Evolutionary conservation across 371 early-diverging fungal species (phyloP).

Genomic region (Actinomortierella ambigua): DNA sequence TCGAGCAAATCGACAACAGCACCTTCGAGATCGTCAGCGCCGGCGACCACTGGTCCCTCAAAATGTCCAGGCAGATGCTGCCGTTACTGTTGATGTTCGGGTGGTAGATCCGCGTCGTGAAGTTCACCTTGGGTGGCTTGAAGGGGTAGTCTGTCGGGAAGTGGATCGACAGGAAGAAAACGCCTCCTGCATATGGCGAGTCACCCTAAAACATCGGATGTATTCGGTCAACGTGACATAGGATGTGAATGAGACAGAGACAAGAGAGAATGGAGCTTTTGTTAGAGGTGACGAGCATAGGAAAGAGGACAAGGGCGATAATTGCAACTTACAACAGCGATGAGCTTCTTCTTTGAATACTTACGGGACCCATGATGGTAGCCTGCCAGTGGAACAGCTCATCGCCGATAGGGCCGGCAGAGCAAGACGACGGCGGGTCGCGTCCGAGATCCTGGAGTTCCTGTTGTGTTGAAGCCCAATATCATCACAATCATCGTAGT

Average conservation of each 20-base stretch:
- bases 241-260: background rate
- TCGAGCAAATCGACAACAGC: conserved; percentile 94
- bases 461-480: conserved; percentile 50
- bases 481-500: too few species aligned
- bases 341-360: conserved; percentile 33
- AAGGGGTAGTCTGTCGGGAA: conserved; percentile 99
- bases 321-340: background rate
- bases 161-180: conserved; percentile 97
- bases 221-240: background rate
- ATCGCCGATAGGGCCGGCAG: conserved; percentile 91
- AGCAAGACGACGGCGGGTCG: conserved; percentile 95
- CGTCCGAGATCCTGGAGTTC: conserved; percentile 95
- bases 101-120: conserved; percentile 98
- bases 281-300: background rate
- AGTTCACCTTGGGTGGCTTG: conserved; percentile 99
- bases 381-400: conserved; percentile 96
- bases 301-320: too few species aligned
- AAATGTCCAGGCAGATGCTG: conserved; percentile 97
- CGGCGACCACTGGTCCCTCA: conserved; percentile 99
- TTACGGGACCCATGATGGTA: conserved; percentile 95
- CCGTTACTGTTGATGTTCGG: conserved; percentile 99
- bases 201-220: conserved; percentile 20
- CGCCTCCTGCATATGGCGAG: conserved; percentile 85
- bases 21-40: conserved; percentile 98
- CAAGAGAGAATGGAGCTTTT: background rate